Base-by-base conservation (phyloP, 257 asterid genomes). In the Solanum pimpinellifolium region DNA sequence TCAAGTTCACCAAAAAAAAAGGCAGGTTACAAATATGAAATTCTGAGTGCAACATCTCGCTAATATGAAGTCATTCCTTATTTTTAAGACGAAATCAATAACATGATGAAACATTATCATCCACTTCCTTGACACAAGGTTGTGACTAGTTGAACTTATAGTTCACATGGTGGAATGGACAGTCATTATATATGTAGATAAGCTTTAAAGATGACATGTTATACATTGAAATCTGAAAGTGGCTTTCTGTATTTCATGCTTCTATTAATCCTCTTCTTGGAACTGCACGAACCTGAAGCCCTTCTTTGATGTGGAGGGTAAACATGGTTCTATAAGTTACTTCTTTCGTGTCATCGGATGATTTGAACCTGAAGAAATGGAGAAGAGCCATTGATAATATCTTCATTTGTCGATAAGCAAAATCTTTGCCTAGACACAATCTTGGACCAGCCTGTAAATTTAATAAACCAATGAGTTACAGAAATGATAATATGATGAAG, bases 381-480 rank as follows among this genome's bases (percentile, higher is more conserved):
- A 94, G 86, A 27, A 95, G 94, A 52, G 92, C 91, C 18, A 93
- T 92, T 31, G 97, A 77, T 23, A 91, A 83, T 46, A 93, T 93
- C 93, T 93, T 95, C 97, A 95, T 95, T 87, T 95, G 95, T 4
- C 95, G 90, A 86, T 95, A 94, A 21, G 97, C 97, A 75, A 95
- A 92, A 81, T 94, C 94, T 83, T 90, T 93, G 4, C 97, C 97
- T 87, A 94, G 86, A 86, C 96, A 93, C 23, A 80, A 91, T 84
- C 96, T 83, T 8, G 95, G 98, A n/a, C 97, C 98, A 4, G 93
- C 97, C 97, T 93, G 93, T 85, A 88, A 82, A 60, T 56, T 11
- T 27, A 16, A 47, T 47, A 3, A 29, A 80, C 6, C 85, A 47
- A 80, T 20, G 6, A 80, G 44, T 47, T 80, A 47, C 29, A 80